Percentiles rank a stretch among this genome's conserved stretches.
phyloP scores from a whole-genome alignment of 106 monocot genomes.

The Iris macrosiphon region DNA sequence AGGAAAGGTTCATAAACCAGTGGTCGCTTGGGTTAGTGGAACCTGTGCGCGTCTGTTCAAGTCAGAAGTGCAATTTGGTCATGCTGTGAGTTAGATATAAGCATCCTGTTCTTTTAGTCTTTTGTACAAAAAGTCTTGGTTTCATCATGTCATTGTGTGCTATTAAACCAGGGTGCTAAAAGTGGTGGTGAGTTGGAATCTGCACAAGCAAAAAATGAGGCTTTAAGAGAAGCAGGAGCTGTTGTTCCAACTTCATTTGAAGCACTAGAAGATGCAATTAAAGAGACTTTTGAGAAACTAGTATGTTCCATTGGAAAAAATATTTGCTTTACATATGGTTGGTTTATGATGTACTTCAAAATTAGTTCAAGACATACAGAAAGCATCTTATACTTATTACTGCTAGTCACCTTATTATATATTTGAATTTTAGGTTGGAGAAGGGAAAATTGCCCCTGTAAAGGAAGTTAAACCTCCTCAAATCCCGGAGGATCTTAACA shows the following conservation, averaged over 20 bases:
- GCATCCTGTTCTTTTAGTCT: not conserved
- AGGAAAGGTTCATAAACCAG: slow-evolving; percentile 87
- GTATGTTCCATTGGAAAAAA: slow-evolving; percentile 30
- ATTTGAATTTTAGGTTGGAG: slow-evolving; percentile 51
- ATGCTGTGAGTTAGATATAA: slow-evolving; percentile 70
- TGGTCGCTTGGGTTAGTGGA: slow-evolving; percentile 98
- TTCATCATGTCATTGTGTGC: not conserved
- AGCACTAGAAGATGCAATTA: slow-evolving; percentile 75
- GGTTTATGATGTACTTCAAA: not conserved
- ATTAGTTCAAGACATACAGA: no score
- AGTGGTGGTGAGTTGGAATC: slow-evolving; percentile 98
- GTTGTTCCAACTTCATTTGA: slow-evolving; percentile 96
- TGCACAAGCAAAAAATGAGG: slow-evolving; percentile 92
- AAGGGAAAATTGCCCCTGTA: slow-evolving; percentile 79
- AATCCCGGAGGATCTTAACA: slow-evolving; percentile 90
- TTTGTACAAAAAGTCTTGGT: not conserved
- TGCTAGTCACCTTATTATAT: not conserved
- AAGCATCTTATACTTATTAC: no score
- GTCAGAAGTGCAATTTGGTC: slow-evolving; percentile 99
- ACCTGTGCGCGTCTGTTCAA: slow-evolving; percentile 94
- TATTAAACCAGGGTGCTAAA: slow-evolving; percentile 72
- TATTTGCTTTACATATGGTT: not conserved
- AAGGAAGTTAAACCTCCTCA: slow-evolving; percentile 68
- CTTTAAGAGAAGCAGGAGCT: slow-evolving; percentile 85
- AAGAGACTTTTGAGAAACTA: slow-evolving; percentile 87